Base-by-base conservation (phyloP, 257 asterid species). In the Anisodus acutangulus region DNA sequence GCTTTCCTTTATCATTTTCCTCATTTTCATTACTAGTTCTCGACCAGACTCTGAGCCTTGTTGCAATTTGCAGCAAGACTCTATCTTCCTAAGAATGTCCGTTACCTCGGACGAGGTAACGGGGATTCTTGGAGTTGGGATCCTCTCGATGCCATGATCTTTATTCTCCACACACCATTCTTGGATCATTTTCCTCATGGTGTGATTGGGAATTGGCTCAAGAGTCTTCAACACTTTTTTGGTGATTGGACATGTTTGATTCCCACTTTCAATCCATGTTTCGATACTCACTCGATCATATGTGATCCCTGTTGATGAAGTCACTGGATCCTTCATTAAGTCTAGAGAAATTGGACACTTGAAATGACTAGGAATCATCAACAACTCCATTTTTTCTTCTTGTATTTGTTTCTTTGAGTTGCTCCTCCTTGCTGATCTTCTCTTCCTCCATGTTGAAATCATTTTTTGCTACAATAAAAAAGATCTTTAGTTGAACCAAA, bases 131-230 rank as follows among this genome's bases (percentile, higher is more conserved):
- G 92, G 94, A 2, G 94, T 91, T 0, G 93, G 92, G 47, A 91
- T 89, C 79, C 94, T 67, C 78, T 90, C 93, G 0, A 90, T 59
- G 26, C 93, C 95, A 45, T 59, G 19, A 35, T 84, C 83, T 43
- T 78, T 86, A 8, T 90, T 91, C 76, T 76, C 87, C 35, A 91
- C 95, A 78, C 93, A 90, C 93, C 95, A 92, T 17, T 90, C 88
- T 59, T 92, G 95, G 2, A 92, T 92, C 85, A 89, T 84, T 81
- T 69, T 85, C 74, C 92, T 85, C 2, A 88, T 79, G 62, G 90
- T 35, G 80, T 91, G 92, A 43, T 89, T 89, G 3, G 90, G 90
- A 19, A 87, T 66, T 16, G 84, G 88, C 16, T 87, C 90, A 55
- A 79, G 81, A n/a, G 74, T 63, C 22, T 13, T 72, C 82, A 87